A percentile compares a stretch with the other conserved stretches of the same genome.
Evolutionary conservation across 2,329 filamentous ascomycete species (phyloP).

Genomic region (Aspergillus fijiensis): DNA sequence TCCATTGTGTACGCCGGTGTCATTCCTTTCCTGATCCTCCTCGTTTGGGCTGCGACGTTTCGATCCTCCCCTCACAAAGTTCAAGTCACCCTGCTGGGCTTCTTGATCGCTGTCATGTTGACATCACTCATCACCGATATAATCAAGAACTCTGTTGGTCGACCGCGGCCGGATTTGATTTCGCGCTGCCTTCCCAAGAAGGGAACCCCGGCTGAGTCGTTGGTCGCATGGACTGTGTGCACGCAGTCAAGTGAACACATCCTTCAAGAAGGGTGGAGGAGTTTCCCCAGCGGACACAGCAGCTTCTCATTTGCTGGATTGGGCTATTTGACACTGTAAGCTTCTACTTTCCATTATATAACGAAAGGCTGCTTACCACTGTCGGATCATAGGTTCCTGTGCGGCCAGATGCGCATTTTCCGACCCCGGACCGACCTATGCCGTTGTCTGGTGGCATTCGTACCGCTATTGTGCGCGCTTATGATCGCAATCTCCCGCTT

Average conservation of each 20-base stretch:
- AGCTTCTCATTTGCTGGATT: slow-evolving; percentile 62
- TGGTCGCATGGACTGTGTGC: slow-evolving; percentile 52
- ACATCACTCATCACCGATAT: slow-evolving; percentile 83
- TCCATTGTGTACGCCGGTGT: slow-evolving; percentile 77
- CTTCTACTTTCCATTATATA: no score
- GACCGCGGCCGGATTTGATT: slow-evolving; percentile 82
- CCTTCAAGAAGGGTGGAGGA: slow-evolving; percentile 65
- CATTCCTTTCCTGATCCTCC: slow-evolving; percentile 66
- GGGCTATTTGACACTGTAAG: slow-evolving; percentile 56
- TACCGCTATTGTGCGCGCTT: slow-evolving; percentile 57
- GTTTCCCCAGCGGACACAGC: slow-evolving; percentile 63
- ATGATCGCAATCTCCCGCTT: slow-evolving; percentile 62
- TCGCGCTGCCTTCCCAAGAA: slow-evolving; percentile 75
- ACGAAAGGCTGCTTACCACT: neutral
- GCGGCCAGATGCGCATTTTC: slow-evolving; percentile 59
- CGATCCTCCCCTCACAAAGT: slow-evolving; percentile 72
- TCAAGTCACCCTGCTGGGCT: slow-evolving; percentile 80
- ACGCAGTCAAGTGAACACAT: slow-evolving; percentile 54
- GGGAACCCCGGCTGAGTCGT: slow-evolving; percentile 54
- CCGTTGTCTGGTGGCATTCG: slow-evolving; percentile 54
- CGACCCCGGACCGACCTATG: slow-evolving; percentile 58
- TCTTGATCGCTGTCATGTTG: slow-evolving; percentile 73
- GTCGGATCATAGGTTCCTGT: slow-evolving; percentile 40
- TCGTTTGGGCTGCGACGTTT: slow-evolving; percentile 63
- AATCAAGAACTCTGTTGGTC: slow-evolving; percentile 82